Evolutionary conservation across 805 yeast species (phyloP), one percentile per base, ranked within the genome.

Genomic region (Lachancea mirantina): DNA sequence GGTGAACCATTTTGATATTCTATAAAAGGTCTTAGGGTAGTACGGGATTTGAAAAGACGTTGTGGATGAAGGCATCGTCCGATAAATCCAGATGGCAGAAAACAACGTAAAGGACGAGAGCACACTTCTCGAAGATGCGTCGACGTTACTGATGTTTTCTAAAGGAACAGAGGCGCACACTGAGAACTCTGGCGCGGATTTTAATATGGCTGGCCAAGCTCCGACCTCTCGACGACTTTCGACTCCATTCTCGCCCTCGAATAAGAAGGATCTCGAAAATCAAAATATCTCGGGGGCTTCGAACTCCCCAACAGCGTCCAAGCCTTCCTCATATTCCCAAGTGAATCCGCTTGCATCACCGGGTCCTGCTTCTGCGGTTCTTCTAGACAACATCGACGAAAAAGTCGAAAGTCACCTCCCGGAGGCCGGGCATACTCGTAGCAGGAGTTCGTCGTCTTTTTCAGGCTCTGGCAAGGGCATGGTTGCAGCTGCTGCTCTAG

Each of bases 401-500:
- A 13, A 20, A 10, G 13, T 19, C 10, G 26, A 8, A 19, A n/a
- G 26, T 22, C 31, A 18, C 22, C 14, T 14, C 11, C 28, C 26
- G 26, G 21, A 18, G 17, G 24, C 14, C 7, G 11, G 10, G 19
- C 33, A 10, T 8, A 23, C 4, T 16, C 20, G 22, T 23, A 36
- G 14, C 19, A 23, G 22, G 10, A 38, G 23, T 14, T 21, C 36
- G 8, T 20, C 31, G 4, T 29, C 43, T 7, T 46, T 45, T 5
- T 41, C 42, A 3, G 43, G 34, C 7, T 46, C 34, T 8, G 51
- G 49, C 22, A 64, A 76, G 45, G 84, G 83, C 0, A 67, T 70
- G 45, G 79, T 81, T 6, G 92, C 89, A 0, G 92, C 92, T 1
- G 89, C 88, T 6, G 89, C 89, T 0, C 61, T 82, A 31, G 85